Evolutionary conservation across 805 yeast genomes (phyloP).

Genomic region (Metschnikowia rubicola): DNA sequence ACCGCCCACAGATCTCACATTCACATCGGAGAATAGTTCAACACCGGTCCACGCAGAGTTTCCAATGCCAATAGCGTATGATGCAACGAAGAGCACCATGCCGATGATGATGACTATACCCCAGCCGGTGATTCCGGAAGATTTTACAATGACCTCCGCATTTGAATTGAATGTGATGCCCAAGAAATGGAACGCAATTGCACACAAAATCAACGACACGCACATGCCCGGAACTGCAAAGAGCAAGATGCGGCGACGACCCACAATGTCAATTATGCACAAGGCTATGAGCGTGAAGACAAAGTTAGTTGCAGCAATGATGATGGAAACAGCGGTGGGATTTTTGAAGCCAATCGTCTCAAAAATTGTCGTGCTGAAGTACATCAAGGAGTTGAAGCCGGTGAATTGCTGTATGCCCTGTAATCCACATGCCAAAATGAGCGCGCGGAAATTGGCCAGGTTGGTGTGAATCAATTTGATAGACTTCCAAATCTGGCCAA

Average conservation of each 20-base stretch:
- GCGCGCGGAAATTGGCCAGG: conserved; percentile 84
- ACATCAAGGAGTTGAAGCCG: conserved; percentile 95
- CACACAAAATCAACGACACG: conserved; percentile 68
- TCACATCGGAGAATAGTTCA: conserved; percentile 85
- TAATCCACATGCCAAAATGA: conserved; percentile 84
- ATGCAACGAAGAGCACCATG: conserved; percentile 84
- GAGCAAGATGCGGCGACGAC: conserved; percentile 79
- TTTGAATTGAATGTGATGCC: conserved; percentile 54
- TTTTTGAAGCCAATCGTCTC: conserved; percentile 84
- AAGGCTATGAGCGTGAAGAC: conserved; percentile 83
- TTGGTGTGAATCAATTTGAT: conserved; percentile 59
- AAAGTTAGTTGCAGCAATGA: conserved; percentile 92
- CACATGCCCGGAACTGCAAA: conserved; percentile 86
- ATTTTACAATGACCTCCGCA: conserved; percentile 34
- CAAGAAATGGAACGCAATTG: conserved; percentile 88
- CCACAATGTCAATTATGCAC: conserved; percentile 80
- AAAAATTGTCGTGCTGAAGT: conserved; percentile 89
- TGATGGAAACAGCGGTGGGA: conserved; percentile 91
- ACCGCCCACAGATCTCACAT: conserved; percentile 88
- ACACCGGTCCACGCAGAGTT: conserved; percentile 98
- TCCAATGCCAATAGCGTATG: conserved; percentile 93
- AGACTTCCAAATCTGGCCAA: conserved; percentile 55
- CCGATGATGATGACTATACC: conserved; percentile 81
- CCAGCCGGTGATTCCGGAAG: conserved; percentile 69
- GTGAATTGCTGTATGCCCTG: conserved; percentile 97